Evolutionary conservation across 2,329 filamentous ascomycete species (phyloP), one percentile per base, ranked within the genome.

Genomic region (Aspergillus sp.): DNA sequence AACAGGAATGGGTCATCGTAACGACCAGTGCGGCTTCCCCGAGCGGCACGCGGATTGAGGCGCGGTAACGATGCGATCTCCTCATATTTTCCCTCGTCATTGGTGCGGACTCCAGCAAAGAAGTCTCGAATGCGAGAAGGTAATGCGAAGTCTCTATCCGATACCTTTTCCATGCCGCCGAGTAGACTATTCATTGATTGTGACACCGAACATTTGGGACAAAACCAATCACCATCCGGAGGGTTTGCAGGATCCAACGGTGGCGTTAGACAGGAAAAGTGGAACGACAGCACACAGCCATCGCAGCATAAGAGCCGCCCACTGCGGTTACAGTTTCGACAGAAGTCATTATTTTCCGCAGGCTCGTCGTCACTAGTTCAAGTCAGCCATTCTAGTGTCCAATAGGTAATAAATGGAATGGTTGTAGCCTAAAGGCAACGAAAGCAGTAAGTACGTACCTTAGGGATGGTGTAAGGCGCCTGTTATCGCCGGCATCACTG

Each of bases 291-390:
- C 60, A 88, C 85, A 77, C 95, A 99, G 61, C 89, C 90, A 77
- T 98, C 95, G 75, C 95, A 99, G 77, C 93, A 97, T 64, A 98
- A 83, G 62, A 99, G 84, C 66, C 91, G 86, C 57, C 93, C 93
- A 64, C 86, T 89, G 62, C 89, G 89, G 68, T 88, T 86, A 77
- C 95, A 99, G 46, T 91, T 86, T 61, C 88, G 88, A 79, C 93
- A 99, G 70, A 89, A 89, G 73, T 98, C 93, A 73, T 95, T 91
- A 74, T 96, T 96, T 61, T 96, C 89, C 65, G 64, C 53, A 6
- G 61, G 60, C 39, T 70, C 66, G 20, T 56, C 46, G 17, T 61
- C 63, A 50, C 66, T 68, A 56, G 45, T 55, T 34, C 19, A 44
- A 30, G 54, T 68, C 58, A 69, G 66, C 51, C 34, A 41, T 6